Evolutionary conservation across 352 stramenopile genomes (phyloP).

Genomic region (Pelagophyceae sp.): DNA sequence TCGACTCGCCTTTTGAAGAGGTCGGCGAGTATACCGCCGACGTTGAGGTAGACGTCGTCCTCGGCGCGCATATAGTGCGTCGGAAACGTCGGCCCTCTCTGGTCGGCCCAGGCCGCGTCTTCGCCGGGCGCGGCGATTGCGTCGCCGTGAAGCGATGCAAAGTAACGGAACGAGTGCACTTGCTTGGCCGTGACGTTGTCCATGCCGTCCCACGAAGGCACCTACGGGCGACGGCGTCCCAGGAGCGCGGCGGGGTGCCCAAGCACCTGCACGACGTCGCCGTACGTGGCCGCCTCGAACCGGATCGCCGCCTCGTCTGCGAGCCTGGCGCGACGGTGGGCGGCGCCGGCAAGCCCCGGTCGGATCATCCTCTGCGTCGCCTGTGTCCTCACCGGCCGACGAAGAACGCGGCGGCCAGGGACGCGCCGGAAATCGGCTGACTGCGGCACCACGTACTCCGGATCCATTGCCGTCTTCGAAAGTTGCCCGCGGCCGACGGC

Average conservation of each 20-base stretch:
- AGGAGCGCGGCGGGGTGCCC: not conserved
- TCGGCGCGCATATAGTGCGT: conserved; percentile 7
- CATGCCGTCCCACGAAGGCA: not conserved
- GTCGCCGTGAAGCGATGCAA: not conserved
- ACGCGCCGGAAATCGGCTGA: not conserved
- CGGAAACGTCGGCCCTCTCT: not conserved
- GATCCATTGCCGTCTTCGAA: not conserved
- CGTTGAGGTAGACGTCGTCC: conserved; percentile 7
- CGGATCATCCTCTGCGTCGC: not conserved
- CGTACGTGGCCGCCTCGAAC: not conserved
- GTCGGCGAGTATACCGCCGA: not conserved
- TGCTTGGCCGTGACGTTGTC: conserved; percentile 12
- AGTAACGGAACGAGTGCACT: not conserved
- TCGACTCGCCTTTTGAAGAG: not conserved
- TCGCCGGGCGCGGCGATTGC: not conserved
- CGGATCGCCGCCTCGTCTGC: not conserved
- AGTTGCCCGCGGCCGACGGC: not conserved
- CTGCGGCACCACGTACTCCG: not conserved
- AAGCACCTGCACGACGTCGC: not conserved
- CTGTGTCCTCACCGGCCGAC: not conserved
- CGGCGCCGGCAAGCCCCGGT: not conserved
- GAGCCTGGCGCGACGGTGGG: too few relatives aligned
- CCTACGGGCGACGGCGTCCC: not conserved
- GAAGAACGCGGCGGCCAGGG: not conserved
- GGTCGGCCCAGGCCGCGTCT: not conserved